phyloP scores from a whole-genome alignment of 352 stramenopile genomes.

The Phytophthora gonapodyides region DNA sequence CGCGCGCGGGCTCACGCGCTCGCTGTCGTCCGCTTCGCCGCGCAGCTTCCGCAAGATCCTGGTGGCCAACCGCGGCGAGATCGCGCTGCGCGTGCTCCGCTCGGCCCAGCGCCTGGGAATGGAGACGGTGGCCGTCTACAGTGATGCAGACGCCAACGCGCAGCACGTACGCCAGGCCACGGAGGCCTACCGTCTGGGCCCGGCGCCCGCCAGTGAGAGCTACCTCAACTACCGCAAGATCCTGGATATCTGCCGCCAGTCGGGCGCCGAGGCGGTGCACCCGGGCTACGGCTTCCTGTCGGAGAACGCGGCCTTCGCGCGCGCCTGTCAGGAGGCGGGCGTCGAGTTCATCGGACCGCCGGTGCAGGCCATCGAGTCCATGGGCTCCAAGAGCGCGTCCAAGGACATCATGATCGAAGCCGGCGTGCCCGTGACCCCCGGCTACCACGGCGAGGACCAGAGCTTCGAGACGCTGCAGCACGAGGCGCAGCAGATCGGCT shows the following conservation, averaged over 20 bases:
- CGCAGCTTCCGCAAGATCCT: slow-evolving; percentile 90
- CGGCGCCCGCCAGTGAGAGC: slow-evolving; percentile 68
- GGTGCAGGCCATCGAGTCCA: slow-evolving; percentile 85
- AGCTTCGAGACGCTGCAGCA: slow-evolving; percentile 68
- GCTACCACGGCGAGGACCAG: slow-evolving; percentile 93
- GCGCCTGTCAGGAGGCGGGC: slow-evolving; percentile 64
- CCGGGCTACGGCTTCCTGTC: slow-evolving; percentile 92
- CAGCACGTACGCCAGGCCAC: slow-evolving; percentile 78
- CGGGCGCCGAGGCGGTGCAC: slow-evolving; percentile 84
- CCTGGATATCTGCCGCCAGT: slow-evolving; percentile 62
- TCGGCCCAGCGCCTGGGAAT: slow-evolving; percentile 89
- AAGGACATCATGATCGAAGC: slow-evolving; percentile 93
- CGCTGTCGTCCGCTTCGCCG: slow-evolving; percentile 27
- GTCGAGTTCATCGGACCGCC: slow-evolving; percentile 93
- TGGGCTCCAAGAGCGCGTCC: slow-evolving; percentile 93
- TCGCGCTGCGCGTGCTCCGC: slow-evolving; percentile 86
- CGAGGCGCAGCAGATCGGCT: slow-evolving; percentile 89
- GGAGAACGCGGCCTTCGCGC: slow-evolving; percentile 85
- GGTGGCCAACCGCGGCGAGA: slow-evolving; percentile 92
- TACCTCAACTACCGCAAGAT: slow-evolving; percentile 85
- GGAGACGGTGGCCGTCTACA: slow-evolving; percentile 92
- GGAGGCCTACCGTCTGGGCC: slow-evolving; percentile 74
- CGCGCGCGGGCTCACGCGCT: slow-evolving; percentile 3
- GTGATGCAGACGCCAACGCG: slow-evolving; percentile 81
- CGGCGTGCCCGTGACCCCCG: slow-evolving; percentile 86